Percentiles rank a stretch among this genome's conserved stretches.
Conservation (phyloP, 148 eudicot species). For the Chenopodium album region DNA sequence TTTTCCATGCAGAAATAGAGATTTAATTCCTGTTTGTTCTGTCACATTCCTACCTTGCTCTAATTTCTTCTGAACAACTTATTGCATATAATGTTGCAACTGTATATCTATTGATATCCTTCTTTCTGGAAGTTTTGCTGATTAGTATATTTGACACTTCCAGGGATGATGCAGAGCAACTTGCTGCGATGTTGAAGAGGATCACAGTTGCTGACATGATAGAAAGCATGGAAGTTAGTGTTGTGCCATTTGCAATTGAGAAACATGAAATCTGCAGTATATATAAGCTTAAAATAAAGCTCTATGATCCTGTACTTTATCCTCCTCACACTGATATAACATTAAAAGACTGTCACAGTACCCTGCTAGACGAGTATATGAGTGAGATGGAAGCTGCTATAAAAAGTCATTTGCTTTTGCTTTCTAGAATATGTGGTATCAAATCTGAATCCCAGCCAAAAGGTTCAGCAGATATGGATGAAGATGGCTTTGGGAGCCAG, state of each 20-base stretch:
- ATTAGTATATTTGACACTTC: not conserved
- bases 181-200: constrained; percentile 63
- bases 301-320: constrained; percentile 49
- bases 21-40: not conserved
- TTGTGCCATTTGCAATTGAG: constrained; percentile 44
- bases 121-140: not conserved
- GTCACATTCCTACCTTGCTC: not conserved
- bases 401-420: constrained; percentile 57
- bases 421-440: constrained; percentile 68
- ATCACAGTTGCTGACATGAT: constrained; percentile 71
- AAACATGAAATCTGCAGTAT: constrained; percentile 38
- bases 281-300: constrained; percentile 71
- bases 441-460: constrained; percentile 39
- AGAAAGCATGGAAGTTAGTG: constrained; percentile 67
- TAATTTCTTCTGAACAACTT: not conserved
- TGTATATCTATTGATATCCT: not conserved
- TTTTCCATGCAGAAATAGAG: not conserved
- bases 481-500: constrained; percentile 31
- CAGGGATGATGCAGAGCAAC: constrained; percentile 73
- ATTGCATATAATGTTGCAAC: not conserved
- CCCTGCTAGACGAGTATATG: constrained; percentile 43
- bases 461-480: constrained; percentile 44
- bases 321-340: constrained; percentile 49
- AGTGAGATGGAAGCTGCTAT: constrained; percentile 65
- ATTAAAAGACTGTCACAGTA: constrained; percentile 49